Percentiles rank a stretch among this genome's conserved stretches.
These are phyloP conservation scores for Yamadazyma siamensis DNA, from an alignment of 1,139 yeast species.

Conservation along the genomic window DNA sequence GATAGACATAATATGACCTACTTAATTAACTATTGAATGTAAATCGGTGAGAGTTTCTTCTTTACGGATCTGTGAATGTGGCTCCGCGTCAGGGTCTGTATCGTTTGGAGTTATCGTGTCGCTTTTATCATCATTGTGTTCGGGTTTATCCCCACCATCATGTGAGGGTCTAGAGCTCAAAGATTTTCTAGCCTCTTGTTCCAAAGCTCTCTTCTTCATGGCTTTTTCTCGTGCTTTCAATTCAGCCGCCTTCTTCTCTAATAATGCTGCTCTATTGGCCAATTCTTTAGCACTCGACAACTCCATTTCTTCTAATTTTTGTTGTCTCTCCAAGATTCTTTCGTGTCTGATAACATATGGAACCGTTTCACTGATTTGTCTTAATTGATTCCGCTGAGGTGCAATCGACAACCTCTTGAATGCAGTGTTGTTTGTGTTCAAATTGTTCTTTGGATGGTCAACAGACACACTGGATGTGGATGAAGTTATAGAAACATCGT, in stretches of 20 bases:
- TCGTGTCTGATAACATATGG: slow-evolving; percentile 79
- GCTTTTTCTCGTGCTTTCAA: slow-evolving; percentile 63
- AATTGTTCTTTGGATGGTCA: slow-evolving; percentile 19
- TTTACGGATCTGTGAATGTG: slow-evolving; percentile 18
- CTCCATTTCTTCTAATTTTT: slow-evolving; percentile 73
- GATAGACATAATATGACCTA: too few species aligned
- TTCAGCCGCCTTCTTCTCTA: slow-evolving; percentile 73
- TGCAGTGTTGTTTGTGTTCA: slow-evolving; percentile 40
- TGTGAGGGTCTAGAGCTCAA: neutral
- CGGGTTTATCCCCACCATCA: slow-evolving; percentile 8
- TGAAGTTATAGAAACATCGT: slow-evolving; percentile 26
- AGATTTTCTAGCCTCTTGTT: slow-evolving; percentile 16
- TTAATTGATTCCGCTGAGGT: slow-evolving; percentile 64
- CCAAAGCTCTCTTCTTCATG: slow-evolving; percentile 35
- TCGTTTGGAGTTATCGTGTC: slow-evolving; percentile 1
- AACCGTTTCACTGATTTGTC: slow-evolving; percentile 77
- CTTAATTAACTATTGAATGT: slow-evolving; percentile 42
- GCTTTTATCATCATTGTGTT: neutral
- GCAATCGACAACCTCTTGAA: slow-evolving; percentile 57
- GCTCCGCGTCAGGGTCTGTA: neutral
- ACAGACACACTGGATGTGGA: slow-evolving; percentile 30
- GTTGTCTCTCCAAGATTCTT: slow-evolving; percentile 69
- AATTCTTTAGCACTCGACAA: slow-evolving; percentile 73
- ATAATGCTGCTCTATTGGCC: slow-evolving; percentile 67
- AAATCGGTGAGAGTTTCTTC: slow-evolving; percentile 56